These are phyloP conservation scores for Aspergillus nidulans DNA, from an alignment of 495 filamentous ascomycete species.

Conservation along the genomic window DNA sequence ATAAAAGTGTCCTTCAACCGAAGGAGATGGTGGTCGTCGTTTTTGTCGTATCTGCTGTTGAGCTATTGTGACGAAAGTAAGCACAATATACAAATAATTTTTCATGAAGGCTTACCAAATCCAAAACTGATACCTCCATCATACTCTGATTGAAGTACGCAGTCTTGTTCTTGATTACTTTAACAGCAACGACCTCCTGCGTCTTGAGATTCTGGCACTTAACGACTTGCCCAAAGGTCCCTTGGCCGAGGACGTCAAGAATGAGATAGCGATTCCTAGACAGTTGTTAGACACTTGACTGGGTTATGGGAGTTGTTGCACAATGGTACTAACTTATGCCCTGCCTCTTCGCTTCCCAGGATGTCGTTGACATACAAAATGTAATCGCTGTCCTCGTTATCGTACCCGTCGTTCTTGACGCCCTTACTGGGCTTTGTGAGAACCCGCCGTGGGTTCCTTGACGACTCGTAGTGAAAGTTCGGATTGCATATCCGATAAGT, in stretches of 20 bases:
- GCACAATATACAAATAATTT: conserved; percentile 4
- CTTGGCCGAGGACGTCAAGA: conserved; percentile 94
- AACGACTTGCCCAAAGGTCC: conserved; percentile 99
- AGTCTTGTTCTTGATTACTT: conserved; percentile 98
- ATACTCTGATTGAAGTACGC: conserved; percentile 99
- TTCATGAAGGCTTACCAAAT: conserved; percentile 61
- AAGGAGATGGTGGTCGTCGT: conserved; percentile 96
- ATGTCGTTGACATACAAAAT: conserved; percentile 99
- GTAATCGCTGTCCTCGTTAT: conserved; percentile 99
- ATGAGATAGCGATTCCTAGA: conserved; percentile 95
- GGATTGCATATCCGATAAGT: conserved; percentile 99
- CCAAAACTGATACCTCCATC: conserved; percentile 99
- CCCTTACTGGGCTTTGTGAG: conserved; percentile 99
- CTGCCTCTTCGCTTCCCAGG: conserved; percentile 92
- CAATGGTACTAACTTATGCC: conserved; percentile 71
- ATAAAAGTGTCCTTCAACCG: conserved; percentile 98
- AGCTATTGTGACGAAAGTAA: conserved; percentile 54
- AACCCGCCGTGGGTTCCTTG: conserved; percentile 93
- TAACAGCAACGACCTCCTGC: conserved; percentile 96
- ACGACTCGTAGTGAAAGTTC: conserved; percentile 97
- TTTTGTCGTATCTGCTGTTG: conserved; percentile 98
- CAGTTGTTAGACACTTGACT: neutral
- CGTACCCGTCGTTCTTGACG: conserved; percentile 96
- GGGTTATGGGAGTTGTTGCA: neutral
- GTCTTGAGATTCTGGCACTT: conserved; percentile 99